Evolutionary conservation across 305 asterid species (phyloP), one percentile per base, ranked within the genome.

Genomic region (Stenogyne calaminthoides): DNA sequence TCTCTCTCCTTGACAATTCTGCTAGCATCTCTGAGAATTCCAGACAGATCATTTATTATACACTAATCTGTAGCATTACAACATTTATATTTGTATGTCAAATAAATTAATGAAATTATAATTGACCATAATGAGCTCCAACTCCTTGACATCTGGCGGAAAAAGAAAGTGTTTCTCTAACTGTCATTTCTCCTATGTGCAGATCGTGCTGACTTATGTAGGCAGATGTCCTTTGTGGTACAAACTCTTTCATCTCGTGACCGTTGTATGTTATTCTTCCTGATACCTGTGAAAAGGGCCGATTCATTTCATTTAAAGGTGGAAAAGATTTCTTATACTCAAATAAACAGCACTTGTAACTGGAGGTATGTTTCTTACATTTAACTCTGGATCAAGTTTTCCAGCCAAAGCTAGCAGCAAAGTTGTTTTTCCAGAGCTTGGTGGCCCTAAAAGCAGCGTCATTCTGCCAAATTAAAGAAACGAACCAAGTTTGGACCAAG

Each of bases 1-100:
- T 92, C 77, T 92, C 98, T 73, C 96, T 85, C 61, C 98, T 87
- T 11, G 92, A 81, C 80, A 92, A 74, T 63, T 90, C 98, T 18
- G 81, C 87, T 70, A 89, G 76, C 89, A 88, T 87, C 14, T 67
- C 72, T 67, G 61, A 12, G 58, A 65, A 67, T 18, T 46, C 15
- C 16, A 65, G 9, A 15, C 9, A 65, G 10, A 15, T 14, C 7
- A 42, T 6, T 6, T 12, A 8, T 20, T 55, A 64, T 42, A 19
- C 22, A 18, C 12, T 2, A 32, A 63, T 4, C 2, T 47, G 39
- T 61, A 61, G 16, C 22, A 61, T 19, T 9, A 55, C 60, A n/a
- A 34, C 27, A 15, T 6, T 7, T 32, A 3, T 59, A 59, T 29
- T 9, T 34, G 20, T 10, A n/a, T n/a, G n/a, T n/a, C n/a, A n/a